Percentiles rank a stretch among this genome's conserved stretches.
Evolutionary conservation across 805 yeast species (phyloP).

Genomic region (Torulaspora franciscae): DNA sequence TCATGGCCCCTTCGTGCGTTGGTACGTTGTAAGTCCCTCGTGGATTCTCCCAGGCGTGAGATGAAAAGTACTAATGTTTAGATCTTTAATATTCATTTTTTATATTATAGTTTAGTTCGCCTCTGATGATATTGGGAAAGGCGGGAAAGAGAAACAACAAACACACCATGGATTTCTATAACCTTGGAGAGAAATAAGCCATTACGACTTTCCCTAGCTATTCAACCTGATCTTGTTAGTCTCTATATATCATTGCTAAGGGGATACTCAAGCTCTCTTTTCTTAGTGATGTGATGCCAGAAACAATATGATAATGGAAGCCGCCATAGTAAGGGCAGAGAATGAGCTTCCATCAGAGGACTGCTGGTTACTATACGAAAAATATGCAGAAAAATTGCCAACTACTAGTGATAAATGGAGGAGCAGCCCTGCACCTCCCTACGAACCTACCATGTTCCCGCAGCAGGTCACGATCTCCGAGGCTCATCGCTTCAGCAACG

Average conservation of each 20-base stretch:
- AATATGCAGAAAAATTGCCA: constrained; percentile 11
- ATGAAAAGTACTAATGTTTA: constrained; percentile 37
- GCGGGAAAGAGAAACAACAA: neutral
- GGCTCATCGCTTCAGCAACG: neutral
- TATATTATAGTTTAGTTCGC: neutral
- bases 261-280: neutral
- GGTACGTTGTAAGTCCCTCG: too few species aligned
- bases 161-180: too few species aligned
- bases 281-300: neutral
- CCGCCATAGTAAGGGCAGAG: constrained; percentile 9
- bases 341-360: constrained; percentile 6
- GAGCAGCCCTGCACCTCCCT: constrained; percentile 4
- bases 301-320: neutral
- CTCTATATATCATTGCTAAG: too few species aligned
- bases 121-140: neutral
- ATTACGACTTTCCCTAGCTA: neutral
- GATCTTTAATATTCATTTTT: neutral
- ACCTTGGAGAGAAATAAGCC: neutral
- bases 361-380: constrained; percentile 13
- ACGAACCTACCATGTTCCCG: constrained; percentile 4
- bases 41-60: too few species aligned
- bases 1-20: too few species aligned
- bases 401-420: constrained; percentile 1
- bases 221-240: too few species aligned
- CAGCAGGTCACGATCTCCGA: constrained; percentile 4